Evolutionary conservation across 176 grass and related monocot genomes (phyloP).

Genomic region (maize (Zea mays)): Zm-B73-REFERENCE-NAM-5.0 NC_050101.1:158787001-158787500

Average conservation of each 20-base stretch:
- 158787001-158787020: constrained; percentile 26
- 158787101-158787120: not conserved
- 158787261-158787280: constrained; percentile 54
- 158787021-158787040: not conserved
- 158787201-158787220: constrained; percentile 2
- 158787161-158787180: not conserved
- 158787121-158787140: not conserved
- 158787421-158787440: constrained; percentile 81
- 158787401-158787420: constrained; percentile 93
- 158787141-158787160: not conserved
- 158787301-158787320: constrained; percentile 20
- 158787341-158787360: not conserved
- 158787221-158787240: not conserved
- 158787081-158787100: not conserved
- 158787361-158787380: constrained; percentile 95
- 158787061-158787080: not conserved
- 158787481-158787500: constrained; percentile 96
- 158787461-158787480: constrained; percentile 77
- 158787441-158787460: constrained; percentile 93
- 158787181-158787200: not conserved
- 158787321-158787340: not conserved
- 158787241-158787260: constrained; percentile 21
- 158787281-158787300: constrained; percentile 47
- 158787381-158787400: constrained; percentile 91
- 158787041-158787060: constrained; percentile 26